Conservation (phyloP, 2,329 filamentous ascomycete species). For the Lachnellula cervina region DNA sequence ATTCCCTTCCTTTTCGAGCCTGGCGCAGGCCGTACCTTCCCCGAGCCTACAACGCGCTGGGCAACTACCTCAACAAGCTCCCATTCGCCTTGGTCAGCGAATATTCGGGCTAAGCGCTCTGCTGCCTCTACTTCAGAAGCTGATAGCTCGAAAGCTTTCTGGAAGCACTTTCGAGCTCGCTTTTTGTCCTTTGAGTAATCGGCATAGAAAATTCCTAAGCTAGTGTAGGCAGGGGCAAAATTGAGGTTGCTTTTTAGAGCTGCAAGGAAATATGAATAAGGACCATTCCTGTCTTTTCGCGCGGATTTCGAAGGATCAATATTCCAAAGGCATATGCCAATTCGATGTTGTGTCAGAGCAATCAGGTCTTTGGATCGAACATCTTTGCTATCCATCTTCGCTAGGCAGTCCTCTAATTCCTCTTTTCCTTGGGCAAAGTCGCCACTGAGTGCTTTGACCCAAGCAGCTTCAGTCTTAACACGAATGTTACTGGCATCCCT, state of each 20-base stretch:
- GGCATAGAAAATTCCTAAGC: slow-evolving; percentile 81
- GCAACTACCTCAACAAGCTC: slow-evolving; percentile 92
- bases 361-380: slow-evolving; percentile 64
- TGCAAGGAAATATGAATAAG: slow-evolving; percentile 78
- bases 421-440: slow-evolving; percentile 63
- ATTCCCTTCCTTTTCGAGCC: slow-evolving; percentile 90
- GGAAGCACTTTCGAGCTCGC: slow-evolving; percentile 85
- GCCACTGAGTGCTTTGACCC: slow-evolving; percentile 82
- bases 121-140: slow-evolving; percentile 80
- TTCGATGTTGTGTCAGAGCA: slow-evolving; percentile 78
- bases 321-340: slow-evolving; percentile 85
- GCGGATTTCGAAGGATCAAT: slow-evolving; percentile 68
- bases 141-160: slow-evolving; percentile 93
- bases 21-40: slow-evolving; percentile 81
- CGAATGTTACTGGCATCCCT: slow-evolving; percentile 70
- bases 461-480: slow-evolving; percentile 81
- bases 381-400: slow-evolving; percentile 58
- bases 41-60: slow-evolving; percentile 88
- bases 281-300: slow-evolving; percentile 73
- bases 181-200: slow-evolving; percentile 87
- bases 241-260: slow-evolving; percentile 83
- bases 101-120: slow-evolving; percentile 77
- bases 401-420: slow-evolving; percentile 67
- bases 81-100: slow-evolving; percentile 91
- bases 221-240: slow-evolving; percentile 86